phyloP scores from a whole-genome alignment of 2,329 filamentous ascomycete genomes.

The Alternaria brassicicola region DNA sequence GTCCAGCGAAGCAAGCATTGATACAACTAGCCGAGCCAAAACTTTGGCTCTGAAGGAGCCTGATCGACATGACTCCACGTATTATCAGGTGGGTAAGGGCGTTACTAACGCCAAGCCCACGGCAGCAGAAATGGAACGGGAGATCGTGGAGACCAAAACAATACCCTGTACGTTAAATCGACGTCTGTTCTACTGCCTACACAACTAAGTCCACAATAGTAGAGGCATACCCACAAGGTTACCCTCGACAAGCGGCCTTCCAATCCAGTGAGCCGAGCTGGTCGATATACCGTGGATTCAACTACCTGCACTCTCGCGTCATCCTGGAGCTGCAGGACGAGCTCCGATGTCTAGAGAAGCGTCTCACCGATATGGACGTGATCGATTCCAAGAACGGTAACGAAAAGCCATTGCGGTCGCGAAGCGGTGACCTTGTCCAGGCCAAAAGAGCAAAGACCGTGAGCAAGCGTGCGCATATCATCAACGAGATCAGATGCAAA shows the following conservation, averaged over 20 bases:
- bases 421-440: conserved; percentile 9
- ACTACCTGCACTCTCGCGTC: conserved; percentile 48
- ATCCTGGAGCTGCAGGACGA: conserved; percentile 46
- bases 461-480: conserved; percentile 13
- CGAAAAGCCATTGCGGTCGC: conserved; percentile 16
- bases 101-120: neutral
- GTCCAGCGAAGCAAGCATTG: neutral
- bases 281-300: conserved; percentile 49
- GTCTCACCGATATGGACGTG: conserved; percentile 26
- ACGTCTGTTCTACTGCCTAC: neutral
- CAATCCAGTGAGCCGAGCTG: conserved; percentile 46
- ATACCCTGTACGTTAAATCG: conserved; percentile 8
- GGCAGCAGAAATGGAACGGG: neutral
- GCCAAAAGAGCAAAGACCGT: conserved; percentile 11
- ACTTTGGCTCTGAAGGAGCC: neutral
- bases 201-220: neutral
- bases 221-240: conserved; percentile 33
- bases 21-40: neutral
- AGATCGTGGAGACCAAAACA: conserved; percentile 18
- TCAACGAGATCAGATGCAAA: conserved; percentile 20
- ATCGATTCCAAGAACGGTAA: conserved; percentile 11
- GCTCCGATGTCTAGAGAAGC: conserved; percentile 36
- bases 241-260: neutral
- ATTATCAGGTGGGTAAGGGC: neutral
- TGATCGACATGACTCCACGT: neutral